Evolutionary conservation across 805 yeast genomes (phyloP), one percentile per base, ranked within the genome.

Genomic region (Clavispora phyllophila): DNA sequence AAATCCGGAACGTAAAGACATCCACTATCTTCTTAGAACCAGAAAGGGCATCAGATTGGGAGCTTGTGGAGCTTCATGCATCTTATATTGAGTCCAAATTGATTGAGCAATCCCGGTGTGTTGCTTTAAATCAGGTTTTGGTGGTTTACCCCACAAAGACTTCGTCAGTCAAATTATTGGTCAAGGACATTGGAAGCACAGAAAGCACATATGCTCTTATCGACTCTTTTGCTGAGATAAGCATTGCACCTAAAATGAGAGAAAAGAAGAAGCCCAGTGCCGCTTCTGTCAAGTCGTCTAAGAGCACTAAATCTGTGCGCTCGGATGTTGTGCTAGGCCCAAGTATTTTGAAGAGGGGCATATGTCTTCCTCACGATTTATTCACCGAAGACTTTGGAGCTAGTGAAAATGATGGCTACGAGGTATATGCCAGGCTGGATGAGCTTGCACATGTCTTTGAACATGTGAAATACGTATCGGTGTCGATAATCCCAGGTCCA

Each of bases 51-150:
- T 73, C 83, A 5, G 99, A 91, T 57, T 91, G 97, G 97, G 97
- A 90, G 50, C 66, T 87, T 22, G 85, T 89, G 2, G 96, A 90
- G 56, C 62, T 84, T 2, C 86, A 91, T 60, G 91, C 96, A 2
- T 79, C 75, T 23, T 76, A 73, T 33, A 73, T 91, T 20, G 97
- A 91, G 57, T 78, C 80, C 36, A 77, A 78, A 48, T 72, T 90
- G 52, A 65, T 91, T 27, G 78, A 82, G 42, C 97, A 91, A 58
- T 81, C 95, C 1, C 70, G 97, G 45, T 84, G 90, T 39, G 84
- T 89, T 1, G 68, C 80, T 0, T 39, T 73, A 15, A 68, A 72
- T 36, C 89, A 82, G 48, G 62, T 68, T 1, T 63, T 90, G 39
- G 75, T 84, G 5, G 83, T 90, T 3, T 87, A 79, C 55, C 85